A percentile compares a stretch with the other conserved stretches of the same genome.
Evolutionary conservation across 1,139 yeast species (phyloP).

Genomic region (Saccharomyces hybrid): DNA sequence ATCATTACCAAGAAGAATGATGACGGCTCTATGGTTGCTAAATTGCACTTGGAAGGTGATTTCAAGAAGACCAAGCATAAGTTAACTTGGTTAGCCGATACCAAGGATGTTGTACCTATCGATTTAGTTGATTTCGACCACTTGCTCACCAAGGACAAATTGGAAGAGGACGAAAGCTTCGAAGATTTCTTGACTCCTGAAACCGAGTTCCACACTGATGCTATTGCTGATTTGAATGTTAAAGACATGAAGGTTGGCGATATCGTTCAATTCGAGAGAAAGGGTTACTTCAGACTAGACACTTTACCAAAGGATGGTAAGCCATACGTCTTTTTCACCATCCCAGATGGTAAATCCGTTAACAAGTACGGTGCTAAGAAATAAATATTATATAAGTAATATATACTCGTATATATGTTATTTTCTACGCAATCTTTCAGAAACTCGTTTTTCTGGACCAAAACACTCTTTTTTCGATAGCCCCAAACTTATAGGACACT

Average conservation of each 20-base stretch:
- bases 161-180: conserved; percentile 90
- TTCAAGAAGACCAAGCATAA: conserved; percentile 95
- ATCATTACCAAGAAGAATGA: conserved; percentile 66
- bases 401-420: not conserved
- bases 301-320: conserved; percentile 46
- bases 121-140: conserved; percentile 92
- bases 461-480: no score
- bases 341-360: conserved; percentile 93
- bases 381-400: conserved; percentile 12
- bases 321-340: conserved; percentile 77
- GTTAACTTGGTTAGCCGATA: conserved; percentile 90
- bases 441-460: no score
- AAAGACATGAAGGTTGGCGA: conserved; percentile 74
- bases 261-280: conserved; percentile 91
- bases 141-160: conserved; percentile 88
- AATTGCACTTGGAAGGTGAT: conserved; percentile 89
- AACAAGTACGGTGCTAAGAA: conserved; percentile 74
- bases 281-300: conserved; percentile 91
- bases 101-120: conserved; percentile 59
- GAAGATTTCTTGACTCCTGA: conserved; percentile 86
- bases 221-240: conserved; percentile 76
- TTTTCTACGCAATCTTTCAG: no score
- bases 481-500: not conserved
- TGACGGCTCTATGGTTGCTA: conserved; percentile 64
- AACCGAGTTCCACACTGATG: conserved; percentile 77